Evolutionary conservation across 202 grass and related monocot genomes (phyloP), one percentile per base, ranked within the genome.

Genomic region (Zoysia matrella): DNA sequence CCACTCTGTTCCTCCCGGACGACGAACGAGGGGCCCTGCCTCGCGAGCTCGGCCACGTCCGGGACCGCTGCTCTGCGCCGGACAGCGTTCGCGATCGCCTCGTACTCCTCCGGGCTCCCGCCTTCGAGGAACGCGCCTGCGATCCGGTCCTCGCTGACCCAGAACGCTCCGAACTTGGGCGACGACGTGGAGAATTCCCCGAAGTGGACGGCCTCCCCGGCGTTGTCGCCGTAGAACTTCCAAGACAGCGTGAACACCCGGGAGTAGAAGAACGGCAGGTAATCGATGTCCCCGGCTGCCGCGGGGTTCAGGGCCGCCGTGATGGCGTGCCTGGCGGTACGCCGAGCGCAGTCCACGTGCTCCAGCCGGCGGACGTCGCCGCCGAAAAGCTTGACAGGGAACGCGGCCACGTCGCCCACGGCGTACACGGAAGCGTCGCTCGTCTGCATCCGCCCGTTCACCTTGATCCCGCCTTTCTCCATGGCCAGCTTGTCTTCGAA

Each of bases 211-310:
- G 70, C 82, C 53, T 88, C 89, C 0, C 92, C 92, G 63, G 76
- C 65, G 53, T 93, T 98, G 60, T 93, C 92, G 41, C 95, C 95
- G 68, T 91, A 93, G 83, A 98, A 98, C 75, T 82, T 88, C 95
- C 95, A 98, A 1, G 90, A 94, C n/a, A 98, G 85, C 18, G 48
- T 44, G 82, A 94, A 98, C n/a, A 91, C 84, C 85, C 92, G 87
- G 36, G 92, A 98, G 79, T 98, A 98, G 68, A 98, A 94, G 88
- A 93, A 98, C 0, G 95, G 95, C 46, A 93, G 53, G 61, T 93
- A 94, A 50, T 93, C 84, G 51, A 91, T 76, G 65, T 85, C 83
- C 49, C 43, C 77, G 57, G 66, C 86, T 14, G 56, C 72, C 51
- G 78, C 4, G 30, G 69, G 48, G 15, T 86, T 47, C 85, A 95